Conservation (phyloP, 2,329 filamentous ascomycete species). For the Alternaria panax region DNA sequence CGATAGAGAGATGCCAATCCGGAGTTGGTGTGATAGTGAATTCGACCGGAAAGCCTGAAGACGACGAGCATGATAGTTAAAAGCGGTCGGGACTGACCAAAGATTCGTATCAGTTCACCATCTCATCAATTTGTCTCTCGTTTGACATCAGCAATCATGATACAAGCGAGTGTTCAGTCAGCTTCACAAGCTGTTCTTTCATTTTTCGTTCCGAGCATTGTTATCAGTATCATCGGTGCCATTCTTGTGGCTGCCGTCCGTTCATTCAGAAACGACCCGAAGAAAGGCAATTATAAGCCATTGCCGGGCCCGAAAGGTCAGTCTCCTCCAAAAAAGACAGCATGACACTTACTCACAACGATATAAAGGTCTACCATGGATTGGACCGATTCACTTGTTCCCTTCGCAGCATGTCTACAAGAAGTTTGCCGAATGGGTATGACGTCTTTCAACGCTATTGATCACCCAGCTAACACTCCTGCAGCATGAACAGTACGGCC, state of each 20-base stretch:
- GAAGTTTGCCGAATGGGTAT: slow-evolving; percentile 6
- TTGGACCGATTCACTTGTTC: background rate
- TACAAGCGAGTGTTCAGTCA: background rate
- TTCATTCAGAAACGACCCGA: background rate
- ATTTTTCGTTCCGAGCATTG: background rate
- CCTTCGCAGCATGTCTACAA: slow-evolving; percentile 6
- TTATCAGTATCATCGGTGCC: slow-evolving; percentile 3
- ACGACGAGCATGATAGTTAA: background rate
- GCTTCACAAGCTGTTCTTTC: slow-evolving; percentile 4
- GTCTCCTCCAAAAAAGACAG: background rate
- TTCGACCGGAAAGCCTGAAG: background rate
- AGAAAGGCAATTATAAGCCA: slow-evolving; percentile 1
- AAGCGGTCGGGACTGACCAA: background rate
- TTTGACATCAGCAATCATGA: background rate
- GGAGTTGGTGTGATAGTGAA: background rate
- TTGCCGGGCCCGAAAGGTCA: slow-evolving; percentile 3
- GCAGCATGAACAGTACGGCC: slow-evolving; percentile 4
- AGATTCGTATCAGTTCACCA: background rate
- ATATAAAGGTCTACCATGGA: slow-evolving; percentile 5
- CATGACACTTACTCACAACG: background rate
- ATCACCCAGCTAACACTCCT: background rate
- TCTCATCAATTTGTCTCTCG: background rate
- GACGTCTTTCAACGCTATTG: background rate
- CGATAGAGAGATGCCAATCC: background rate
- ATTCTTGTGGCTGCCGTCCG: slow-evolving; percentile 3